Base-by-base conservation (phyloP, 148 eudicot species). In the Rhododendron vialii region DNA sequence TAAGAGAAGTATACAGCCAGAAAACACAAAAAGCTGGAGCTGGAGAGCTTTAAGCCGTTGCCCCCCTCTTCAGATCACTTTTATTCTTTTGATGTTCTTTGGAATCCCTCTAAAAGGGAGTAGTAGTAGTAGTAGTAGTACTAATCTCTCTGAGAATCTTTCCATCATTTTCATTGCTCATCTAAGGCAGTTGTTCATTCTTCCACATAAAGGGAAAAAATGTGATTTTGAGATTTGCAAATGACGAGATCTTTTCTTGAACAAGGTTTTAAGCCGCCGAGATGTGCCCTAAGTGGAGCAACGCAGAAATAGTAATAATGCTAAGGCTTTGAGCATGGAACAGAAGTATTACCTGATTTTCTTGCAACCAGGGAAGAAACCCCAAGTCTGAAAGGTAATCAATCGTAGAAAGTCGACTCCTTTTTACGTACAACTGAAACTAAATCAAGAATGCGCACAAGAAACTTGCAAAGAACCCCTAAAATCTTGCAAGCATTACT, bases 41-140 rank as follows among this genome's bases (percentile, higher is more conserved):
- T 13, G 15, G 30, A 33, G n/a, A 43, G 24, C 43, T 84, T 84
- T 50, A 48, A 69, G 79, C 78, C n/a, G 85, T 83, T 65, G 77
- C 59, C 10, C 63, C 17, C 10, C 11, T 30, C 43, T 33, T 69
- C 28, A 18, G 26, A 47, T 30, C 24, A 17, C 55, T 71, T 41
- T 84, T 84, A 30, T 71, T 71, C 45, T 41, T 43, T 48, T 26
- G 51, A 1, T 83, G 38, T 30, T 47, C 50, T 63, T 83, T 67
- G 61, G 85, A 71, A 48, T 47, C 79, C 79, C 24, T 84, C 18
- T 71, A 84, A 84, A 83, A 69, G 85, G 76, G 85, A 45, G n/a
- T 1, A 45, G 1, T 2, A 81, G 17, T 71, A 43, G 15, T 13
- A 69, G 15, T 71, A 43, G n/a, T 26, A 69, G 41, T 14, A 47